Evolutionary conservation across 2,329 filamentous ascomycete genomes (phyloP), one percentile per base, ranked within the genome.

Genomic region (Fusarium avenaceum): DNA sequence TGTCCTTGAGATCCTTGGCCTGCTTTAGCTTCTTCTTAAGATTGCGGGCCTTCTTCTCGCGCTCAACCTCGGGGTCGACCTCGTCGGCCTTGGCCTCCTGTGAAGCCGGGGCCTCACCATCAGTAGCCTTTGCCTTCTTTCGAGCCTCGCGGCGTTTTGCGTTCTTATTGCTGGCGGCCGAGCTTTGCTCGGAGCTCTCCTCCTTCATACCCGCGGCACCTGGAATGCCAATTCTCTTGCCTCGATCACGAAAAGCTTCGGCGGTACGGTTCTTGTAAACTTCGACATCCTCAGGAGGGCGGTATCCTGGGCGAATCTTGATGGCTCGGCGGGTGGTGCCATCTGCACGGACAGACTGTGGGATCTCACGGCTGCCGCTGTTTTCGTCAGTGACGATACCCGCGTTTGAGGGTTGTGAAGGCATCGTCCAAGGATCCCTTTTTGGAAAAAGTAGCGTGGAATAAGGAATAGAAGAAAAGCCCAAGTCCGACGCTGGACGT

Each of bases 11-110:
- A 3, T 98, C 96, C 72, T 90, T 91, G 6, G 96, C 95, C 78
- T 99, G 96, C 74, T 95, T 92, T 63, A 99, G 83, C 81, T 98
- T 99, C 85, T 99, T 99, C 78, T 91, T 92, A 44, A 98, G 82
- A 74, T 93, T 96, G 68, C 94, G 89, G 1, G 92, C 95, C 79
- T 97, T 96, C 84, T 97, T 99, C 77, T 97, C 93, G 72, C 87
- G 91, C 78, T 97, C 94, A 0, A 85, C 89, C 68, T 94, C 91
- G 0, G 87, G 85, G 72, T 96, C 91, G 1, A 84, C 76, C 26
- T 84, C 80, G 47, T 86, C 86, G 38, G 64, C 14, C 47, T 75
- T 73, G 40, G 73, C 61, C 26, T 75, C 57, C 35, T 67, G 49
- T n/a, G 51, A 40, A 14, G 40, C 47, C 19, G 56, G 40, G 7